These are phyloP conservation scores for Hirsutella rhossiliensis DNA, from an alignment of 2,329 filamentous ascomycete genomes.

Conservation along the genomic window DNA sequence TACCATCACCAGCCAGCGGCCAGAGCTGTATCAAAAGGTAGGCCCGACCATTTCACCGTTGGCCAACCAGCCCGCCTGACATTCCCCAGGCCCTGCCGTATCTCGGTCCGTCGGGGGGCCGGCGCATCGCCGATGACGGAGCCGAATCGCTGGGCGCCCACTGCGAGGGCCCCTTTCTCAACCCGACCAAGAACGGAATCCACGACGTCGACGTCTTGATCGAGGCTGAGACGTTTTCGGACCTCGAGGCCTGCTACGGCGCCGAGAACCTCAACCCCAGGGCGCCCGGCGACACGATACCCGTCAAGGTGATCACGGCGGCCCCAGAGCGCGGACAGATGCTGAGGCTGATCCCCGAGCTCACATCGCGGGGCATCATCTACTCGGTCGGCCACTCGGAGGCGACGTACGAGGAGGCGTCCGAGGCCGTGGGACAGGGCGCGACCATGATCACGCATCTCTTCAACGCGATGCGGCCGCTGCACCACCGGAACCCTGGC, in stretches of 20 bases:
- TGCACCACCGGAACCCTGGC: slow-evolving; percentile 84
- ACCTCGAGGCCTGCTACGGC: slow-evolving; percentile 64
- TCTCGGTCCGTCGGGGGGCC: slow-evolving; percentile 57
- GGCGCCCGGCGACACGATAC: slow-evolving; percentile 21
- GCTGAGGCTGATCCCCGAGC: slow-evolving; percentile 52
- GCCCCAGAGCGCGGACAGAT: slow-evolving; percentile 72
- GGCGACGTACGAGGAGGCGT: slow-evolving; percentile 73
- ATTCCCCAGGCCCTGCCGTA: slow-evolving; percentile 51
- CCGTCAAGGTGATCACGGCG: slow-evolving; percentile 71
- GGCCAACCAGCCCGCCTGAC: background rate
- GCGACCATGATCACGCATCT: slow-evolving; percentile 86
- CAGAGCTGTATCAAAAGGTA: slow-evolving; percentile 69
- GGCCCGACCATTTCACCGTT: background rate
- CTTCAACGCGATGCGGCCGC: slow-evolving; percentile 86
- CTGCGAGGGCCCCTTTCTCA: slow-evolving; percentile 83
- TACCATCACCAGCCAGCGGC: slow-evolving; percentile 68
- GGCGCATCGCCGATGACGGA: slow-evolving; percentile 52
- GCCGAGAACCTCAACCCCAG: slow-evolving; percentile 45
- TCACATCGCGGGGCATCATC: slow-evolving; percentile 54
- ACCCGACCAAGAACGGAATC: slow-evolving; percentile 71
- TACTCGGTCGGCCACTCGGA: slow-evolving; percentile 81
- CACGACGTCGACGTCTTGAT: slow-evolving; percentile 66
- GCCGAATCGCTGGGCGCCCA: slow-evolving; percentile 84
- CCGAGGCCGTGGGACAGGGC: slow-evolving; percentile 57
- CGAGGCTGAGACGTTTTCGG: slow-evolving; percentile 48